Evolutionary conservation across 2,329 filamentous ascomycete genomes (phyloP).

Genomic region (Fusarium sp.): DNA sequence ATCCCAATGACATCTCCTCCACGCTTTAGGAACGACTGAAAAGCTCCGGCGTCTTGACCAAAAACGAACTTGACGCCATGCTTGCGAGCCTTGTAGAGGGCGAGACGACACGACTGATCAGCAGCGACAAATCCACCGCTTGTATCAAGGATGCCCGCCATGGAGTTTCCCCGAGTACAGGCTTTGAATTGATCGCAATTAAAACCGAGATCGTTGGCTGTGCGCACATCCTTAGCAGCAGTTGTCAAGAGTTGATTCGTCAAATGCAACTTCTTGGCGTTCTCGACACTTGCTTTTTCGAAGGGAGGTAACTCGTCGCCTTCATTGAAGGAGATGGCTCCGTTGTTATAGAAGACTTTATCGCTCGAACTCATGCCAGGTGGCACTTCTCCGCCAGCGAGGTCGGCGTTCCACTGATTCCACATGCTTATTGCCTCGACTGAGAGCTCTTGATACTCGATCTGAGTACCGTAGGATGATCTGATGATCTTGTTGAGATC

Average conservation of each 20-base stretch:
- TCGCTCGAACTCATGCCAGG: conserved; percentile 49
- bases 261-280: conserved; percentile 48
- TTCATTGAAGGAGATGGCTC: conserved; percentile 45
- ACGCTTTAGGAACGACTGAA: conserved; percentile 41
- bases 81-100: conserved; percentile 52
- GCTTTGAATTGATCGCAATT: conserved; percentile 51
- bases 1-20: conserved; percentile 48
- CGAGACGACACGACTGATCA: conserved; percentile 57
- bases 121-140: conserved; percentile 56
- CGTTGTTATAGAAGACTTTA: conserved; percentile 51
- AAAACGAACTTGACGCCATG: conserved; percentile 56
- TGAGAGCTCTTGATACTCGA: conserved; percentile 57
- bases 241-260: conserved; percentile 47
- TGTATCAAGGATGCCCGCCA: conserved; percentile 54
- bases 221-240: conserved; percentile 38
- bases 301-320: conserved; percentile 41
- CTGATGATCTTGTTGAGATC: conserved; percentile 52
- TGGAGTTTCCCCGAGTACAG: conserved; percentile 26
- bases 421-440: conserved; percentile 53
- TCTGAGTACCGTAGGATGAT: conserved; percentile 52
- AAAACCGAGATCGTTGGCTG: conserved; percentile 41
- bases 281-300: conserved; percentile 49
- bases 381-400: conserved; percentile 46
- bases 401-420: conserved; percentile 56
- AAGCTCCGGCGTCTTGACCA: conserved; percentile 42